Conservation (phyloP, 2,329 filamentous ascomycete genomes). For the Fusarium sp. region DNA sequence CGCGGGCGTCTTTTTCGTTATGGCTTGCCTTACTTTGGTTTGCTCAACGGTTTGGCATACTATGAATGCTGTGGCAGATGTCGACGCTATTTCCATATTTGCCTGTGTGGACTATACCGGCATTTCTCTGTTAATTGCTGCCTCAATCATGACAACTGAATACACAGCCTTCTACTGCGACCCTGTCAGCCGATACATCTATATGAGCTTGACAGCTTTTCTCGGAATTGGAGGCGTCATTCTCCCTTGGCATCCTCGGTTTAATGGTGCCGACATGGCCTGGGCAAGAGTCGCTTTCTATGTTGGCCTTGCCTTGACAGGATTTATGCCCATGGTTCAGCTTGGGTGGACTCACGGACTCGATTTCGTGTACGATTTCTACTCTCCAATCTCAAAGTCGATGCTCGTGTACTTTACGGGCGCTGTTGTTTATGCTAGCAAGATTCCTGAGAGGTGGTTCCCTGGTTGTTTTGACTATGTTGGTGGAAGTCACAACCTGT, state of each 20-base stretch:
- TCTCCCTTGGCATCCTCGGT: slow-evolving; percentile 94
- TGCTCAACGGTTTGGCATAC: slow-evolving; percentile 99
- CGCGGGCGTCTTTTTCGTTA: slow-evolving; percentile 94
- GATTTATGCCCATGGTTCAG: slow-evolving; percentile 89
- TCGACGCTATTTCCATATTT: slow-evolving; percentile 90
- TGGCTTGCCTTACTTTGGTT: slow-evolving; percentile 91
- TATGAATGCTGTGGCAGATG: slow-evolving; percentile 95
- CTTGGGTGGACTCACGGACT: slow-evolving; percentile 81
- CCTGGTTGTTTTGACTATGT: slow-evolving; percentile 96
- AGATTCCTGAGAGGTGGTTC: slow-evolving; percentile 91
- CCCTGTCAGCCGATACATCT: slow-evolving; percentile 84
- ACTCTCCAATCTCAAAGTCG: slow-evolving; percentile 87
- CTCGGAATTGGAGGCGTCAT: slow-evolving; percentile 90
- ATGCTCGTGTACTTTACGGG: slow-evolving; percentile 87
- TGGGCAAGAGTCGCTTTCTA: slow-evolving; percentile 95
- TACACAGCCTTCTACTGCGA: slow-evolving; percentile 99
- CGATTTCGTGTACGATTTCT: slow-evolving; percentile 89
- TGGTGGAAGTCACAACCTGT: slow-evolving; percentile 95
- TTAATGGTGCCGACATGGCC: slow-evolving; percentile 92
- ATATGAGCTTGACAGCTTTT: slow-evolving; percentile 83
- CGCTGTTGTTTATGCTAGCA: slow-evolving; percentile 88
- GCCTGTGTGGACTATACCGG: slow-evolving; percentile 99
- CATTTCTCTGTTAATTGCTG: slow-evolving; percentile 93
- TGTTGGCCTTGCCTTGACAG: slow-evolving; percentile 85
- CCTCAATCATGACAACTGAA: slow-evolving; percentile 97